These are phyloP conservation scores for Aphanomyces invadans DNA, from an alignment of 352 stramenopile genomes.

Conservation along the genomic window DNA sequence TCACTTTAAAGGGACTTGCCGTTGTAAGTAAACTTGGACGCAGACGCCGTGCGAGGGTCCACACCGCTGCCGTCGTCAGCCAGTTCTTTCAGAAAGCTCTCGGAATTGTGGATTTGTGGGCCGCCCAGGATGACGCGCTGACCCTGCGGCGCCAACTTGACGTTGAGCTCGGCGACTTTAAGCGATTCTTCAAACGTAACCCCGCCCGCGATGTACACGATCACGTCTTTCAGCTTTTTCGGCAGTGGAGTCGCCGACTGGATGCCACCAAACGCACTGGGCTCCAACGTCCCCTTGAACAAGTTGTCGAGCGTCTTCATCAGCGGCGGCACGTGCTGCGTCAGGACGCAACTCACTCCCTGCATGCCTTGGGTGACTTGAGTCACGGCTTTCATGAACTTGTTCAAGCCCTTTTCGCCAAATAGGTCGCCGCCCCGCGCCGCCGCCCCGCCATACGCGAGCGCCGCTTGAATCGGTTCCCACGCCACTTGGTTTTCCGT, in stretches of 20 bases:
- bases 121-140: conserved; percentile 92
- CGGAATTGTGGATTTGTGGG: conserved; percentile 96
- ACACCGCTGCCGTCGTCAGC: conserved; percentile 34
- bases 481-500: conserved; percentile 11
- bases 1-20: conserved; percentile 20
- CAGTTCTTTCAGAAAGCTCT: conserved; percentile 94
- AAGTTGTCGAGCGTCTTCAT: conserved; percentile 89
- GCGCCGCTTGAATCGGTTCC: conserved; percentile 44
- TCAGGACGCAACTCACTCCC: conserved; percentile 97
- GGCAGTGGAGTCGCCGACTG: conserved; percentile 93
- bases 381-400: conserved; percentile 88
- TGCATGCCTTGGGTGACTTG: conserved; percentile 90
- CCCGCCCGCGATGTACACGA: conserved; percentile 98
- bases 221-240: conserved; percentile 93
- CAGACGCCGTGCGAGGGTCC: neutral
- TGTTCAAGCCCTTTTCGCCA: conserved; percentile 75
- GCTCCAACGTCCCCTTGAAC: conserved; percentile 62
- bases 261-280: conserved; percentile 91
- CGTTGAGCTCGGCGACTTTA: conserved; percentile 96
- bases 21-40: conserved; percentile 17
- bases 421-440: conserved; percentile 68
- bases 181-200: conserved; percentile 98
- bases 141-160: conserved; percentile 65
- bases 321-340: conserved; percentile 96
- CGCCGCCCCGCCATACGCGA: conserved; percentile 64